These are phyloP conservation scores for Paxillus involutus DNA, from an alignment of 768 basidiomycete genomes.

Conservation along the genomic window DNA sequence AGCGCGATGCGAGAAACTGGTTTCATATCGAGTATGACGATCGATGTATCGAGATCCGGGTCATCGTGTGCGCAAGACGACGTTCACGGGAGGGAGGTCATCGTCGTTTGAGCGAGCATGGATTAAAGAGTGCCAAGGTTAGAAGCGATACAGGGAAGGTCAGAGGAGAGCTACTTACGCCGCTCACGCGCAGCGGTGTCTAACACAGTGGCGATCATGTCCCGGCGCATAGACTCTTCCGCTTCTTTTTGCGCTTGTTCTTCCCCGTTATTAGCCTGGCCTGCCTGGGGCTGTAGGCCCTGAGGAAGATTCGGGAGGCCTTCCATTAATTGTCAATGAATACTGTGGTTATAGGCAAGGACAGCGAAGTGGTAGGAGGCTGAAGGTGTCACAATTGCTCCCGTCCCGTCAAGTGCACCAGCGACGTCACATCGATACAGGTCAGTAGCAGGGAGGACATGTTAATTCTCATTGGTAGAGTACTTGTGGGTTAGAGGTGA, in stretches of 20 bases:
- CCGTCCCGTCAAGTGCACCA: background rate
- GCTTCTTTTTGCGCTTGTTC: conserved; percentile 56
- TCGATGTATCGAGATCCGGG: background rate
- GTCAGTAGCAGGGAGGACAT: background rate
- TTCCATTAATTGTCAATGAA: conserved; percentile 19
- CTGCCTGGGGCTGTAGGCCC: conserved; percentile 30
- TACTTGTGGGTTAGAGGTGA: background rate
- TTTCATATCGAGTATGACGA: background rate
- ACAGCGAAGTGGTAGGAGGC: background rate
- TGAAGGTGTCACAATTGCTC: background rate
- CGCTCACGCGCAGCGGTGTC: conserved; percentile 80
- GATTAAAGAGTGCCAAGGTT: too few relatives aligned
- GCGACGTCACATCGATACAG: background rate
- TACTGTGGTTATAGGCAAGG: background rate
- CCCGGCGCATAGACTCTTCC: conserved; percentile 75
- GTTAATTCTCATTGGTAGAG: background rate
- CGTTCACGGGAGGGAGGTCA: background rate
- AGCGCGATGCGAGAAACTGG: conserved; percentile 85
- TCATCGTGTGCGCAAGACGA: background rate
- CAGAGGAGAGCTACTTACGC: conserved; percentile 41
- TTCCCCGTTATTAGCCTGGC: conserved; percentile 48
- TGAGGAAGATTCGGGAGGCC: conserved; percentile 24
- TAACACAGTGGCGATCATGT: conserved; percentile 76
- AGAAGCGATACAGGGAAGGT: background rate
- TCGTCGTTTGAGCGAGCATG: background rate